Conservation (phyloP, 495 filamentous ascomycete species). For the Penicillium maclennaniae region DNA sequence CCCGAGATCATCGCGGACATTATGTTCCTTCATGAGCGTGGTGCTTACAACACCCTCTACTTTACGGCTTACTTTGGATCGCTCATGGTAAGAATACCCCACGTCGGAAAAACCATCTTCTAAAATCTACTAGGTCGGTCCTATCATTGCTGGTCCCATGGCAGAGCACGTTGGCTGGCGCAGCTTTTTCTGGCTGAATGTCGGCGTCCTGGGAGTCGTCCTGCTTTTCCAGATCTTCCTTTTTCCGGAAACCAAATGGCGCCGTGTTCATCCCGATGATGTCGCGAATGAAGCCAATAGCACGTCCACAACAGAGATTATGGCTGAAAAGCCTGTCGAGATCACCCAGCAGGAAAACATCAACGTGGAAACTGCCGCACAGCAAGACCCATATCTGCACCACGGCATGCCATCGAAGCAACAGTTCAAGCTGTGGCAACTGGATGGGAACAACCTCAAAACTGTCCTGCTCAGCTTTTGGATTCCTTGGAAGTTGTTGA, state of each 20-base stretch:
- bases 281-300: not conserved
- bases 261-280: constrained; percentile 36
- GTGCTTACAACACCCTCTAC: constrained; percentile 63
- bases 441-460: constrained; percentile 35
- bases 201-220: constrained; percentile 42
- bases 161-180: constrained; percentile 54
- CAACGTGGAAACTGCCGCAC: constrained; percentile 11
- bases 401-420: constrained; percentile 48
- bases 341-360: constrained; percentile 18
- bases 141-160: constrained; percentile 58
- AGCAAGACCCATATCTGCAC: constrained; percentile 36
- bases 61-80: constrained; percentile 51
- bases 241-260: constrained; percentile 61
- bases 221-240: constrained; percentile 50
- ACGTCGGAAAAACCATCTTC: not conserved
- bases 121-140: constrained; percentile 30
- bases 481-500: constrained; percentile 54
- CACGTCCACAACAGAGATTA: not conserved
- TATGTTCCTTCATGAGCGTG: constrained; percentile 64
- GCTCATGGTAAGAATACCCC: constrained; percentile 27
- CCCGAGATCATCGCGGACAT: constrained; percentile 63
- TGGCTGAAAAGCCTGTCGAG: constrained; percentile 17
- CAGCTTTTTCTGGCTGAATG: constrained; percentile 56
- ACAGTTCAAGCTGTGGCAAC: constrained; percentile 54
- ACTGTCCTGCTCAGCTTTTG: constrained; percentile 37